phyloP scores from a whole-genome alignment of 1,284 basidiomycete genomes.

The Ustilago tritici region DNA sequence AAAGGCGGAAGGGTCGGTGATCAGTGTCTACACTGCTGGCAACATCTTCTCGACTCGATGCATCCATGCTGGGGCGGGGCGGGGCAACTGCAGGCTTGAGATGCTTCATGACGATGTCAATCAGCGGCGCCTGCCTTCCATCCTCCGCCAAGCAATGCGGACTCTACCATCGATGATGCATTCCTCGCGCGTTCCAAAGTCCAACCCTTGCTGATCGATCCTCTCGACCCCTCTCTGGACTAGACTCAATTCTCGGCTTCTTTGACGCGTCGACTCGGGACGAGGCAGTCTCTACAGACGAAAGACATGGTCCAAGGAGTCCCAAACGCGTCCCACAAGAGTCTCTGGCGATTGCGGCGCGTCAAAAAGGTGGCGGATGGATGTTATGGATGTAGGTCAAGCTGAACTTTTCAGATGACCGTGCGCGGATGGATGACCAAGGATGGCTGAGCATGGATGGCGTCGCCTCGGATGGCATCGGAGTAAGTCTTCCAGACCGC shows the following conservation, averaged over 20 bases:
- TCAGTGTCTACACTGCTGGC: not conserved
- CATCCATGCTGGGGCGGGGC: not conserved
- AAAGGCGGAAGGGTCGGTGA: slow-evolving; percentile 12
- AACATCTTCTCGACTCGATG: not conserved
- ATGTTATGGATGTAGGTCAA: slow-evolving; percentile 1
- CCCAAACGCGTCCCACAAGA: not conserved
- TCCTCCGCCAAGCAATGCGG: too few species aligned
- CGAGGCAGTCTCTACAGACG: too few species aligned
- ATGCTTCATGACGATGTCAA: not conserved
- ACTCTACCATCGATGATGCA: not conserved
- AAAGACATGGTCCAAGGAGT: not conserved
- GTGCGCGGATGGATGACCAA: slow-evolving; percentile 12
- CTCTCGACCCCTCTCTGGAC: not conserved
- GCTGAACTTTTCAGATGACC: not conserved
- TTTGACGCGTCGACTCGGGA: slow-evolving; percentile 9
- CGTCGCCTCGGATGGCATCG: not conserved
- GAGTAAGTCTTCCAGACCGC: not conserved
- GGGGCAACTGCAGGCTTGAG: not conserved
- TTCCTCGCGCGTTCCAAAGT: not conserved
- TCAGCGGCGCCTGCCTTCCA: not conserved
- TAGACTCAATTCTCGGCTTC: not conserved
- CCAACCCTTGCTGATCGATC: not conserved
- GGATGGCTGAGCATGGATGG: not conserved
- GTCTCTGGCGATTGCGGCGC: not conserved
- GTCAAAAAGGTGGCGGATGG: slow-evolving; percentile 16